Conservation (phyloP, 78 protist species). For the Pigoraptor vietnamica region DNA sequence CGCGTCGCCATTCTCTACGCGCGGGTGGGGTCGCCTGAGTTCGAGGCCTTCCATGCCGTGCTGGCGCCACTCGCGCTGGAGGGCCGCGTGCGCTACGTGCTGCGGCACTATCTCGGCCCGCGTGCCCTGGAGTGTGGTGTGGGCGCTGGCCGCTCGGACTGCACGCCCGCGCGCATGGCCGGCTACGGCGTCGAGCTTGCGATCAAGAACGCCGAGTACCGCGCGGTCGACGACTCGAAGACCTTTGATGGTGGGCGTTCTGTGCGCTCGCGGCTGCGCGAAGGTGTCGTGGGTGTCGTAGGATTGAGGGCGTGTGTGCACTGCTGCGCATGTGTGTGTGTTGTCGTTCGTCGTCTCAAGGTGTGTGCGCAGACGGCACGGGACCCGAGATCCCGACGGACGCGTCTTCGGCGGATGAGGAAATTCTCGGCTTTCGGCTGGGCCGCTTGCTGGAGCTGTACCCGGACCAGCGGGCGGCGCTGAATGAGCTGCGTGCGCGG, state of each 20-base stretch:
- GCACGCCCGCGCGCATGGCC: background rate
- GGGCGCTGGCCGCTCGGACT: background rate
- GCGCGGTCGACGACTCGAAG: slow-evolving; percentile 47
- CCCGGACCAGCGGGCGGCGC: too few species aligned
- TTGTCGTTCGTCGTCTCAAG: too few species aligned
- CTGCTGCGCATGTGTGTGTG: too few species aligned
- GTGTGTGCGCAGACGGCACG: too few species aligned
- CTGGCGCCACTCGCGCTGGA: background rate
- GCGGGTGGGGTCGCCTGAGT: background rate
- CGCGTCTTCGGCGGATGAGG: too few species aligned
- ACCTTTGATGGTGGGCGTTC: background rate
- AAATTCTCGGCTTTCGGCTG: too few species aligned
- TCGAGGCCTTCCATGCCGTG: background rate
- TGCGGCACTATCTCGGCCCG: background rate
- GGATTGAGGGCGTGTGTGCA: too few species aligned
- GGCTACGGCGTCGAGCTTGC: slow-evolving; percentile 74
- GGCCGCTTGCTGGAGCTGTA: too few species aligned
- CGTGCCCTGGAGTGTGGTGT: background rate
- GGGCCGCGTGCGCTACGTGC: background rate
- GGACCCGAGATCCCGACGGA: too few species aligned
- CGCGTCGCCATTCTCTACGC: background rate
- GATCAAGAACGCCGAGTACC: slow-evolving; percentile 72
- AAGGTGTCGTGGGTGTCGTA: too few species aligned
- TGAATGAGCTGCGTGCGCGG: too few species aligned
- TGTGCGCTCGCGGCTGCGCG: background rate